These are phyloP conservation scores for Naematelia encephala DNA, from an alignment of 768 basidiomycete genomes.

Conservation along the genomic window DNA sequence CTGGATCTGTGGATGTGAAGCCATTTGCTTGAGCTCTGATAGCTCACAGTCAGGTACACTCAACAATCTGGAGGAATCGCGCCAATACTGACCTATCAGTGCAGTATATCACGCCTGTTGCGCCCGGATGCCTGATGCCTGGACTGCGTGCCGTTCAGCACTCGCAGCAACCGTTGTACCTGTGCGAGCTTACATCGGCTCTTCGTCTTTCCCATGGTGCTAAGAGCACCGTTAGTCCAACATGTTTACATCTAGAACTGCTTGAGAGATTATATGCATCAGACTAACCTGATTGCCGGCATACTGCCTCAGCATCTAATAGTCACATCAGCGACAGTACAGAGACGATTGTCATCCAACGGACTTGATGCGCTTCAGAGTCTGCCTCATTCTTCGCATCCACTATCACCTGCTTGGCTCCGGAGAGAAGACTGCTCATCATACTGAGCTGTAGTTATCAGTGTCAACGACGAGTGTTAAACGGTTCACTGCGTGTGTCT, in stretches of 20 bases:
- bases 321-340: not conserved
- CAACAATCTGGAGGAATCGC: not conserved
- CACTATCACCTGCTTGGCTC: not conserved
- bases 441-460: too few relatives aligned
- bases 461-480: too few relatives aligned
- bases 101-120: slow-evolving; percentile 69
- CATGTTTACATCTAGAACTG: slow-evolving; percentile 48
- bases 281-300: slow-evolving; percentile 15
- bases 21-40: slow-evolving; percentile 72
- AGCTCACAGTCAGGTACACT: not conserved
- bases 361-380: slow-evolving; percentile 81
- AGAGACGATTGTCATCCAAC: not conserved
- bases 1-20: slow-evolving; percentile 55
- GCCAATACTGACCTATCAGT: slow-evolving; percentile 60
- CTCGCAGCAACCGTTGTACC: not conserved
- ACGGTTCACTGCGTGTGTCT: too few relatives aligned
- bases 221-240: not conserved
- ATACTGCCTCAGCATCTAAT: slow-evolving; percentile 24
- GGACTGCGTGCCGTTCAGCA: slow-evolving; percentile 53
- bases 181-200: slow-evolving; percentile 77
- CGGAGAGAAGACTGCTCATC: not conserved
- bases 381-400: slow-evolving; percentile 65
- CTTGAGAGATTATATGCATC: slow-evolving; percentile 3
- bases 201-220: slow-evolving; percentile 59
- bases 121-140: slow-evolving; percentile 38